Base-by-base conservation (phyloP, 805 yeast genomes). In the Kuraishia capsulata region DNA sequence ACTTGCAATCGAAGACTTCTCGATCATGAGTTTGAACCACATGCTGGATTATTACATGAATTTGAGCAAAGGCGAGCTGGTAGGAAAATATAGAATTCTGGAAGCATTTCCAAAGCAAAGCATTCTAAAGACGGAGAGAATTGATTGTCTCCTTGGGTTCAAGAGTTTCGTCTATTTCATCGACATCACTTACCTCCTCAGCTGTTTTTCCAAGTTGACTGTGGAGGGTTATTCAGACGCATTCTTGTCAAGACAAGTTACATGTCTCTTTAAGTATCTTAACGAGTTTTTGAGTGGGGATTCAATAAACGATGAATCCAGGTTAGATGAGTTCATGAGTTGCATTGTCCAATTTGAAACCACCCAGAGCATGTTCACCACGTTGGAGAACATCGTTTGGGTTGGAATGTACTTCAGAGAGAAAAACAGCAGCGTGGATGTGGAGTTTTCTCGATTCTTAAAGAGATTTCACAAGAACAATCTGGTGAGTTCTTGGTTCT, bases 1-100 rank as follows among this genome's bases (percentile, higher is more conserved):
- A 3, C 42, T 37, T 13, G 35, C 47, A 18, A 16, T 39, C 3
- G 46, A 46, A 4, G 41, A 50, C 29, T 53, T 56, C 36, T 26
- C 43, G 3, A 38, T 42, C 20, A 32, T 51, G 17, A 47, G 51
- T 5, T 29, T 39, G 10, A 44, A 46, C n/a, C 57, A 56, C 43
- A 37, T 39, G 17, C 50, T 28, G 19, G 30, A 35, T 14, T 47
- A 33, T 34, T 55, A 29, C 28, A 42, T 35, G 36, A 35, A 24
- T 25, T 39, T 6, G 39, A 30, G 24, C 17, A 26, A 19, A 26
- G 33, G 25, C 33, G 33, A 32, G 38, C 33, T 8, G 39, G 29
- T 11, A 21, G 20, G 18, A 24, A 38, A 16, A 31, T 16, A 19
- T 16, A 18, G 20, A 20, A 16, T 18, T 37, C 10, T 28, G 24